Evolutionary conservation across 2,329 filamentous ascomycete species (phyloP), one percentile per base, ranked within the genome.

Genomic region (Stagonosporopsis rhizophila): DNA sequence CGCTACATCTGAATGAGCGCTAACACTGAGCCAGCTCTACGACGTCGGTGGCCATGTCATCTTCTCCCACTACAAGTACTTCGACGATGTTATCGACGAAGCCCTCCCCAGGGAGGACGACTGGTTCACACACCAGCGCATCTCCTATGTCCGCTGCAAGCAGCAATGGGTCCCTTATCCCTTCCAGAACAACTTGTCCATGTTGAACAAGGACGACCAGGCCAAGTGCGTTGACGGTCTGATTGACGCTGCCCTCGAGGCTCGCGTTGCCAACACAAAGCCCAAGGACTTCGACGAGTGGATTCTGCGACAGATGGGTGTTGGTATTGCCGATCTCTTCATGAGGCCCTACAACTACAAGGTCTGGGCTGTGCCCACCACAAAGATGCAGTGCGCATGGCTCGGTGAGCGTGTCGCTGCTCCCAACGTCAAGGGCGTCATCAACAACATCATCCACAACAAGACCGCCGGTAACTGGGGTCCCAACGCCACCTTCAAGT

Each of bases 281-380:
- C 95, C 95, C 70, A 89, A 93, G 83, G 85, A 96, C 82, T 99
- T 99, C 72, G 95, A 99, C 75, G 92, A 99, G 83, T 98, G 93
- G 93, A 98, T 98, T 74, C 78, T 98, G 70, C 88, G 95, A 72
- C 96, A 90, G 83, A 93, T 90, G 81, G 95, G 95, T 71, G 82
- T 86, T 70, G 94, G 94, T 70, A 85, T 99, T 72, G 94, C 93
- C 66, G 88, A 99, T 78, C 85, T 94, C 70, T 99, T 99, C 86
- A 99, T 99, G 95, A 86, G 95, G 71, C 95, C 95, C 51, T 99
- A 99, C 86, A 99, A 99, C 87, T 99, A 89, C 88, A 99, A 99
- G 83, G 95, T 99, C 76, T 99, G 95, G 95, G 95, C 95, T 61
- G 94, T 98, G 70, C 95, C 95, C 57, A 97, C 94, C 53, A 96